Conservation (phyloP, 352 stramenopile genomes). For the Aphanomyces astaci region DNA sequence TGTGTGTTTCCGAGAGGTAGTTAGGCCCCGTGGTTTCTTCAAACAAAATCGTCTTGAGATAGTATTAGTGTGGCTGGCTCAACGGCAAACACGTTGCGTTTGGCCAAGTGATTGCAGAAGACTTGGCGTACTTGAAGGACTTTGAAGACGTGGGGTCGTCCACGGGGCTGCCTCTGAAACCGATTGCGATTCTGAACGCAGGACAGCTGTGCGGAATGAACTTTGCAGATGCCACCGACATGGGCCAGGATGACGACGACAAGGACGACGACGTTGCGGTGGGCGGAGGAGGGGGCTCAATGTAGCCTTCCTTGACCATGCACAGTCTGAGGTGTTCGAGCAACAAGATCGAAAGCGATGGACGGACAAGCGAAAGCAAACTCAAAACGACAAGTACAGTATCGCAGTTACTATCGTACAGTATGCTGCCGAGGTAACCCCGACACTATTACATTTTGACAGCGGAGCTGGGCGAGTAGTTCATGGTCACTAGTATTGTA, state of each 20-base stretch:
- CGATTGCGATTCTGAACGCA: constrained; percentile 49
- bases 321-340: neutral
- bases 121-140: constrained; percentile 41
- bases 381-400: too few species aligned
- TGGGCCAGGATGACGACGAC: neutral
- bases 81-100: constrained; percentile 99
- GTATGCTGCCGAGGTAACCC: too few species aligned
- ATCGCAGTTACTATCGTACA: too few species aligned
- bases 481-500: too few species aligned
- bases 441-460: too few species aligned
- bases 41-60: too few species aligned
- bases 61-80: constrained; percentile 72
- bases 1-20: constrained; percentile 86
- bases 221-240: constrained; percentile 12
- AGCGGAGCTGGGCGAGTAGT: too few species aligned
- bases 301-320: neutral
- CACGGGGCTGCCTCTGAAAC: constrained; percentile 38
- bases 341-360: too few species aligned
- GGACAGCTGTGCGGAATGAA: constrained; percentile 34
- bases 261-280: neutral
- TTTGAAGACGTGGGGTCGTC: constrained; percentile 43
- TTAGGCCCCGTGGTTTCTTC: neutral
- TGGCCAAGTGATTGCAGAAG: constrained; percentile 86
- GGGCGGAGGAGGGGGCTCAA: neutral
- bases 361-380: too few species aligned